Evolutionary conservation across 352 stramenopile species (phyloP), one percentile per base, ranked within the genome.

Genomic region (Blastocystis sp.): DNA sequence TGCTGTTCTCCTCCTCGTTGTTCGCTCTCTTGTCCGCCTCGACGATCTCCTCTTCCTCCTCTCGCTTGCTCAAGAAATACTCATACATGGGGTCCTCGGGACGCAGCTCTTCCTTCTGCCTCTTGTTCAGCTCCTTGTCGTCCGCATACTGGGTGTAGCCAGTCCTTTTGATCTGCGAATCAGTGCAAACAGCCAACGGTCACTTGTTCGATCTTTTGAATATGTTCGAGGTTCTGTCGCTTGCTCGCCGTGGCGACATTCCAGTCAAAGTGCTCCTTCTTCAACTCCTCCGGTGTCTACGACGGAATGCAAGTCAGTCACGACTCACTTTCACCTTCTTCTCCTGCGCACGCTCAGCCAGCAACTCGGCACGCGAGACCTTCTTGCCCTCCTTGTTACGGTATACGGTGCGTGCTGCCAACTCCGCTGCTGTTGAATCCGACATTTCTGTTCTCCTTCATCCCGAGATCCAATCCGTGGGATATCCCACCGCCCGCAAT

Each of bases 81-180:
- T 88, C 59, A 31, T 78, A 88, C 78, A 88, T 88, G 24, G 78
- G 78, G n/a, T 88, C 78, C 21, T 88, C 78, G 16, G 59, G 62
- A 88, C 78, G 62, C 29, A 88, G n/a, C 60, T 88, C 78, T 37
- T 88, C 78, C 31, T 76, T 61, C 26, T 62, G 65, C 24, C 65
- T 59, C 60, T 79, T 80, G 51, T 88, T 78, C 24, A 62, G 33
- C 29, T 88, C 65, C 26, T 88, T 45, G 35, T 77, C 45, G 16
- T 69, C 59, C 1, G 65, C 78, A 41, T 88, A 88, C 37, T 77
- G 45, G 9, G 65, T 78, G 33, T 88, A 88, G 19, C 65, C 62
- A 3, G 21, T 61, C 33, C 19, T 78, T 3, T 61, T 78, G 13
- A 69, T 41, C 62, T 88, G 79, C 6, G 16, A n/a, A 80, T 80